Conservation (phyloP, 176 grass and related monocot species). For the Oryza nivara region DNA sequence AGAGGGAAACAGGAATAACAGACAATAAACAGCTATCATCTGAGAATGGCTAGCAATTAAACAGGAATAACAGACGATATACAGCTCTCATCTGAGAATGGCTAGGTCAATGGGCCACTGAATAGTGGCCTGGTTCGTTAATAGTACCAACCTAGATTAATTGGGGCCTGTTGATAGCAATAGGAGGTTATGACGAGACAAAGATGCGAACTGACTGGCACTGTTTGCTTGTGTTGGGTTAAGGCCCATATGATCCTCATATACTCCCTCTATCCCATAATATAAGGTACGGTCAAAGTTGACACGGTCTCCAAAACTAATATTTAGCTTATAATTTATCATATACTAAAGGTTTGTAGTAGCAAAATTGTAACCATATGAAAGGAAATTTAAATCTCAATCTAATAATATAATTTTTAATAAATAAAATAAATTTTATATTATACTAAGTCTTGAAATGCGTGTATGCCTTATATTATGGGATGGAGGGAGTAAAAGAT, state of each 20-base stretch:
- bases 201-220: conserved; percentile 4
- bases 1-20: conserved; percentile 9
- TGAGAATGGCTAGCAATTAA: conserved; percentile 17
- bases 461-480: too few species aligned
- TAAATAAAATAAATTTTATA: too few species aligned
- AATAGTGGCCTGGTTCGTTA: conserved; percentile 20
- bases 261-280: too few species aligned
- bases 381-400: too few species aligned
- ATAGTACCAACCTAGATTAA: conserved; percentile 21
- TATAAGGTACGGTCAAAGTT: too few species aligned
- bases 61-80: background rate
- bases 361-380: too few species aligned
- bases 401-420: too few species aligned
- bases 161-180: conserved; percentile 14
- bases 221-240: background rate
- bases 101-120: conserved; percentile 4
- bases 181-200: conserved; percentile 26
- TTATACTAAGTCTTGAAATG: too few species aligned
- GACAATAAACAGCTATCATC: background rate
- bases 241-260: conserved; percentile 19
- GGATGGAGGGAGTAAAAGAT: background rate
- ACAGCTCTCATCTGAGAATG: conserved; percentile 18
- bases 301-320: too few species aligned
- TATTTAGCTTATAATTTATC: too few species aligned
- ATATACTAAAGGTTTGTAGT: too few species aligned